Evolutionary conservation across 2,329 filamentous ascomycete species (phyloP).

Genomic region (Penicillium corylophilum): DNA sequence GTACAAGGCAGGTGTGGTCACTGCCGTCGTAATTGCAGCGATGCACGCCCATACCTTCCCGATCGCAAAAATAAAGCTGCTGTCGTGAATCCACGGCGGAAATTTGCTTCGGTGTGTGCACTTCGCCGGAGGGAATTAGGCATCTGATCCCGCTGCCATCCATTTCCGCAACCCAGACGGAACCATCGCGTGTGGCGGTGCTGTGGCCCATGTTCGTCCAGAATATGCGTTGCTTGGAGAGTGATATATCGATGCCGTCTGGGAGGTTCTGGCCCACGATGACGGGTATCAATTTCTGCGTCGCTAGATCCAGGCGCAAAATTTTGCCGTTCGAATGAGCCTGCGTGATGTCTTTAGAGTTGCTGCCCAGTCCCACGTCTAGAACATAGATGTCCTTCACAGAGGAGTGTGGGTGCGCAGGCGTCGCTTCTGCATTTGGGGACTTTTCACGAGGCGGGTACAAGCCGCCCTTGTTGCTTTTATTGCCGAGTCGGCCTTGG

Average conservation of each 20-base stretch:
- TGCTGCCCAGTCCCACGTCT: constrained; percentile 25
- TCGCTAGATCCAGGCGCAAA: constrained; percentile 15
- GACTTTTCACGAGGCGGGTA: constrained; percentile 29
- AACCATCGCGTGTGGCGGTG: constrained; percentile 41
- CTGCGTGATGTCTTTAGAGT: constrained; percentile 15
- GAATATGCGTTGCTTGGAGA: constrained; percentile 40
- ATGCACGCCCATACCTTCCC: constrained; percentile 43
- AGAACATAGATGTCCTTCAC: constrained; percentile 22
- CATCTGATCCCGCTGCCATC: constrained; percentile 49
- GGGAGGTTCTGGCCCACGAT: constrained; percentile 32
- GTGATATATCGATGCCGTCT: constrained; percentile 47
- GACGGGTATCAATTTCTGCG: constrained; percentile 13
- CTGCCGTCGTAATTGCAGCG: constrained; percentile 38
- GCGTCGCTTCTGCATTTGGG: constrained; percentile 3
- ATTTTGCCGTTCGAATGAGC: constrained; percentile 19
- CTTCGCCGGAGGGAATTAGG: constrained; percentile 45
- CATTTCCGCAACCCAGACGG: constrained; percentile 47
- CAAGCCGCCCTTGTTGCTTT: constrained; percentile 40
- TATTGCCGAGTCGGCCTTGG: constrained; percentile 47
- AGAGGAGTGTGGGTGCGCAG: constrained; percentile 4
- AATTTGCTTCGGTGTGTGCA: constrained; percentile 53
- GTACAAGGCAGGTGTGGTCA: constrained; percentile 40
- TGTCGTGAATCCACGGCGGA: constrained; percentile 25
- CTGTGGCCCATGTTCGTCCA: constrained; percentile 54
- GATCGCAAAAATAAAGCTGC: constrained; percentile 45